Conservation (phyloP, 2,329 filamentous ascomycete species). For the Pestalotiopsis sp. region DNA sequence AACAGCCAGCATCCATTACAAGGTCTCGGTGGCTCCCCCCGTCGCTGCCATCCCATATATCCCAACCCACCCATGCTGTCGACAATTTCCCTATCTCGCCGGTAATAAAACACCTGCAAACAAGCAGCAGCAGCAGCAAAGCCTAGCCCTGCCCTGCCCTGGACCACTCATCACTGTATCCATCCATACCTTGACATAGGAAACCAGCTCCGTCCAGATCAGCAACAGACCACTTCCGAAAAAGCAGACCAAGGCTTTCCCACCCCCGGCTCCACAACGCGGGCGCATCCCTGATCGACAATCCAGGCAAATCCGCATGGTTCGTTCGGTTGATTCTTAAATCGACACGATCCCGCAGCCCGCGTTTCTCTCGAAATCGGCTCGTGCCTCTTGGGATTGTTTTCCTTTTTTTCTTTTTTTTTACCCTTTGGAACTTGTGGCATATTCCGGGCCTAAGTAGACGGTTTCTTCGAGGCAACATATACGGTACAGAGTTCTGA, state of each 20-base stretch:
- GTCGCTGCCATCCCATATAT: background rate
- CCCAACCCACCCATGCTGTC: background rate
- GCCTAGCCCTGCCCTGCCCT: background rate
- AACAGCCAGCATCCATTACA: background rate
- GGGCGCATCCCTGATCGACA: constrained; percentile 10
- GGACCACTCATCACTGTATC: background rate
- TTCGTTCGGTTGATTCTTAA: constrained; percentile 5
- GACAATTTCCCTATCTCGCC: background rate
- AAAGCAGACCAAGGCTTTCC: background rate
- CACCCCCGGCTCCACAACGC: background rate
- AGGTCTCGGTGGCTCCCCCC: background rate
- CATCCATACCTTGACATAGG: background rate
- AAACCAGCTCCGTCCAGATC: background rate
- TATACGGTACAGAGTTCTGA: background rate
- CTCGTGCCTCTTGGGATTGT: background rate
- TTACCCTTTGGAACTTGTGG: background rate
- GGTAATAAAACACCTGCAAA: background rate
- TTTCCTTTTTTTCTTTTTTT: background rate
- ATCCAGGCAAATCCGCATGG: background rate
- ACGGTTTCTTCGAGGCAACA: background rate
- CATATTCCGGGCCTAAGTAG: background rate
- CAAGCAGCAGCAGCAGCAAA: background rate
- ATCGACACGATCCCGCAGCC: background rate
- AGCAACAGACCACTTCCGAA: background rate
- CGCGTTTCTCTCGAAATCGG: background rate